Evolutionary conservation across 345 rosid genomes (phyloP), one percentile per base, ranked within the genome.

Genomic region (Gossypium sturtianum): DNA sequence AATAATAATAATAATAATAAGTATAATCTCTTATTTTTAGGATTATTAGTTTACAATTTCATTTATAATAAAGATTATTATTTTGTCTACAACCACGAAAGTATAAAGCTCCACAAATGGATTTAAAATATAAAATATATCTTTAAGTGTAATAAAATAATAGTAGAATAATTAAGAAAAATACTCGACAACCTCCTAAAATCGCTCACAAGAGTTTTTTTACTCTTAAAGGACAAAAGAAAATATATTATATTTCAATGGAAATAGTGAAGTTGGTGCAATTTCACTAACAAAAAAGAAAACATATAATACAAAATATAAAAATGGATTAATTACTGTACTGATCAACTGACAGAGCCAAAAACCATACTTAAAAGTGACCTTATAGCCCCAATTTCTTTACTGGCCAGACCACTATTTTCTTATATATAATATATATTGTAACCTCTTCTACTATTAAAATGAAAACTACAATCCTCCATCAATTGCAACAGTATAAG

Each of bases 371-470:
- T 44, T 19, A 53, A 23, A 65, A 64, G 48, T 73, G 63, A 20
- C 61, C 80, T 65, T 41, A 60, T 23, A 43, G 57, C 71, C 78
- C 27, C 4, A 43, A 22, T 76, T 29, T 53, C 12, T 70, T 70
- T 41, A 71, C 62, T 16, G 70, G 75, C 34, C 63, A 61, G 70
- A 73, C 68, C 77, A 75, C 75, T 56, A 62, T 22, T 22, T 57
- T 57, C n/a, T 51, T 51, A 15, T 5, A 51, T 13, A 3, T 51
- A 51, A 12, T 5, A 34, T 34, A 34, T 0, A 34, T 51, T 51
- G 62, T 22, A 57, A 22, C 23, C 62, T 57, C 62, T 57, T 57
- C 29, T 57, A 20, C 61, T 22, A 57, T 22, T 57, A 20, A 22
- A 57, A 22, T 22, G 2, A 57, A 57, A 57, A 57, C 3, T 57